These are phyloP conservation scores for Leccinum uliginosum DNA, from an alignment of 768 basidiomycete species.

Conservation along the genomic window DNA sequence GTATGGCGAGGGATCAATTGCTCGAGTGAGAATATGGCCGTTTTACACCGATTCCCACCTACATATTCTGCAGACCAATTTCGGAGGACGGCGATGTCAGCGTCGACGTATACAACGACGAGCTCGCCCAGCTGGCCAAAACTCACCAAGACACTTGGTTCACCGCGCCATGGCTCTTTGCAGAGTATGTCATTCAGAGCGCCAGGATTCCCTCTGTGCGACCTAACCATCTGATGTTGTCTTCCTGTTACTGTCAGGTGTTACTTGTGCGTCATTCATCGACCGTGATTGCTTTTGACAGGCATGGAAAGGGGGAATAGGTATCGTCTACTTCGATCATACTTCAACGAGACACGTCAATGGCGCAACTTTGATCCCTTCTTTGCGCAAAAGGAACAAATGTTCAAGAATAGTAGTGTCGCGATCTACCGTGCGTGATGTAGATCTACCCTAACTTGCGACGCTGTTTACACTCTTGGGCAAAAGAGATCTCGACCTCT, in stretches of 20 bases:
- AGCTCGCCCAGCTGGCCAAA: slow-evolving; percentile 50
- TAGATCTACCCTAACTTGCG: neutral
- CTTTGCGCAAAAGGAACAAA: slow-evolving; percentile 67
- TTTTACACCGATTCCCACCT: neutral
- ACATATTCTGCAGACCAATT: slow-evolving; percentile 47
- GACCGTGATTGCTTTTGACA: neutral
- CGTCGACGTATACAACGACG: slow-evolving; percentile 69
- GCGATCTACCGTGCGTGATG: slow-evolving; percentile 69
- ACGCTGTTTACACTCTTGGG: neutral
- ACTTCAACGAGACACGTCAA: slow-evolving; percentile 58
- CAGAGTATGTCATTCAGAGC: slow-evolving; percentile 58
- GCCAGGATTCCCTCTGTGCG: neutral
- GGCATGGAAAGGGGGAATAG: slow-evolving; percentile 34
- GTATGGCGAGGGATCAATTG: slow-evolving; percentile 74
- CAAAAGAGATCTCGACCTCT: slow-evolving; percentile 64
- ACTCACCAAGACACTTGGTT: slow-evolving; percentile 74
- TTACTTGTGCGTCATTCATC: slow-evolving; percentile 51
- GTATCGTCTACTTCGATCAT: slow-evolving; percentile 78
- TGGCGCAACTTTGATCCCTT: slow-evolving; percentile 88
- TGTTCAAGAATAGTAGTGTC: slow-evolving; percentile 72
- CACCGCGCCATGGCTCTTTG: slow-evolving; percentile 91
- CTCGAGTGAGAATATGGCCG: slow-evolving; percentile 51
- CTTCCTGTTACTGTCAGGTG: slow-evolving; percentile 42
- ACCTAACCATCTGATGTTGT: neutral
- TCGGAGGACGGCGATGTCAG: slow-evolving; percentile 73